These are phyloP conservation scores for Syncephalis plumigaleata DNA, from an alignment of 371 early-diverging fungal species.

Conservation along the genomic window DNA sequence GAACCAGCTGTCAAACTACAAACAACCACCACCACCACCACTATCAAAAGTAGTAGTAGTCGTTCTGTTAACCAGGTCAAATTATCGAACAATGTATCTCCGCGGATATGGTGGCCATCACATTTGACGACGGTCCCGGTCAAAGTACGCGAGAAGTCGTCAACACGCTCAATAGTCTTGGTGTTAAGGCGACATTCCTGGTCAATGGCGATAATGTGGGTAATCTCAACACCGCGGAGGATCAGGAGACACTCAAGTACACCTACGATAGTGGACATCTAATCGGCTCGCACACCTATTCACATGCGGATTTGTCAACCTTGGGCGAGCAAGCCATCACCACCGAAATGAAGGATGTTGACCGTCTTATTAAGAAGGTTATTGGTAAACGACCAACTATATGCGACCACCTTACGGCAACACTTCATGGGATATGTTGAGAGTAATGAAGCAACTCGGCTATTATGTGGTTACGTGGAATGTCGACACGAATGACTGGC, in stretches of 20 bases:
- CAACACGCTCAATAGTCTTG: conserved; percentile 16
- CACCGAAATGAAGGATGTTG: conserved; percentile 9
- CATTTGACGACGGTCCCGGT: conserved; percentile 11
- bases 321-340: conserved; percentile 14
- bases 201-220: conserved; percentile 22
- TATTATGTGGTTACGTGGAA: conserved; percentile 9
- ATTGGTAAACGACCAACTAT: conserved; percentile 23
- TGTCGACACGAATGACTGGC: conserved; percentile 12
- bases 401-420: conserved; percentile 17
- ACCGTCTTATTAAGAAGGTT: conserved; percentile 11
- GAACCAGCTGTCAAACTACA: too few species aligned
- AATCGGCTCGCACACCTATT: conserved; percentile 29
- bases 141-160: conserved; percentile 10
- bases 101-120: conserved; percentile 2
- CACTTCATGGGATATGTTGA: conserved; percentile 1
- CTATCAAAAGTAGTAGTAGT: too few species aligned
- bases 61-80: too few species aligned
- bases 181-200: conserved; percentile 45
- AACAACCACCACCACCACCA: too few species aligned
- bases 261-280: conserved; percentile 17
- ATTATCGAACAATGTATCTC: too few species aligned
- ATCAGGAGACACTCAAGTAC: background rate
- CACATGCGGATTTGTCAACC: conserved; percentile 21
- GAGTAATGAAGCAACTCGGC: background rate
- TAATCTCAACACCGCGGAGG: background rate